These are phyloP conservation scores for Nannochloropsis salina DNA, from an alignment of 108 stramenopile genomes.

Conservation along the genomic window DNA sequence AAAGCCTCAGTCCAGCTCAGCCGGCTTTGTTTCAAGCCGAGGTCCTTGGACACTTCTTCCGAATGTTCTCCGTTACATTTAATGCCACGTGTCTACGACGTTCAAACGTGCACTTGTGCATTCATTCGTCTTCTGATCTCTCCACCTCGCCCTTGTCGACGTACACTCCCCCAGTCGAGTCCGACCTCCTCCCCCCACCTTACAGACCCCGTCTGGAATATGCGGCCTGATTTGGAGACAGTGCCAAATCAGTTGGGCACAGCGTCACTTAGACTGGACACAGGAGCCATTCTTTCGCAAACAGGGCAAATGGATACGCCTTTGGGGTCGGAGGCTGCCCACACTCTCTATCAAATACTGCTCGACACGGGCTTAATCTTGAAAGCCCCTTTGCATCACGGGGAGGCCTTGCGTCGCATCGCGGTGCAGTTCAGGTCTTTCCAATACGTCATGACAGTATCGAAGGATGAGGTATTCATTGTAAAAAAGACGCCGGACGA, in stretches of 20 bases:
- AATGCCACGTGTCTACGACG: too few species aligned
- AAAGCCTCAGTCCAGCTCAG: too few species aligned
- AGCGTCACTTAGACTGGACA: neutral
- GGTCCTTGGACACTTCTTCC: too few species aligned
- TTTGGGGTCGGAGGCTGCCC: neutral
- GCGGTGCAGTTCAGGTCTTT: neutral
- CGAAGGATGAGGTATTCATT: neutral
- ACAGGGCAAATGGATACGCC: constrained; percentile 8
- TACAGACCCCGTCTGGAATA: neutral
- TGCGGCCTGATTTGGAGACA: neutral
- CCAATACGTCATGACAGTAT: neutral
- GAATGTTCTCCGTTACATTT: too few species aligned
- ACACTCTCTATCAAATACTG: constrained; percentile 1
- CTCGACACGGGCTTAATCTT: constrained; percentile 17
- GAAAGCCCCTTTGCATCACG: neutral
- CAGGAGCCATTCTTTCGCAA: neutral
- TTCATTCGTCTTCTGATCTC: too few species aligned
- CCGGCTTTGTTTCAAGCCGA: too few species aligned
- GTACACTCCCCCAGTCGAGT: too few species aligned
- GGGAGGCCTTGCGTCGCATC: neutral
- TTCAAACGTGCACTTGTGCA: too few species aligned
- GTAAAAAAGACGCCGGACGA: constrained; percentile 17
- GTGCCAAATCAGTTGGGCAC: neutral
- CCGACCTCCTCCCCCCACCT: too few species aligned
- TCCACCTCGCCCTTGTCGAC: too few species aligned